phyloP scores from a whole-genome alignment of 192 early-diverging fungal species.

The Phlyctochytrium planicorne region DNA sequence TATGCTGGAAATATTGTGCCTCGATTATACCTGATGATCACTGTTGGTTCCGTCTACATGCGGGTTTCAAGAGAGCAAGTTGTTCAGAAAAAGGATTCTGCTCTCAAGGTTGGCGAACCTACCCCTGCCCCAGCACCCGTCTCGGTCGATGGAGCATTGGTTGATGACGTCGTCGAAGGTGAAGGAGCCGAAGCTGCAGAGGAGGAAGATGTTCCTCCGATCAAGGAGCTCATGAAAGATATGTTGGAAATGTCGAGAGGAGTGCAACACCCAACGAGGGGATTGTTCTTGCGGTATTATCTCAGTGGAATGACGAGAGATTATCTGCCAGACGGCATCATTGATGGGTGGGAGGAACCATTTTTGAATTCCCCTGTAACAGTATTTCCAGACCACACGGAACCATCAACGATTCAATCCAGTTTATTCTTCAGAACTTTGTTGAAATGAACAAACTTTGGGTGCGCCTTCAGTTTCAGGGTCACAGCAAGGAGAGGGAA shows the following conservation, averaged over 20 bases:
- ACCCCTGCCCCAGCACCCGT: constrained; percentile 1
- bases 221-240: constrained; percentile 96
- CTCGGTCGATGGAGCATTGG: constrained; percentile 10
- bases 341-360: constrained; percentile 37
- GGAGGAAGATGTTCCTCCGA: constrained; percentile 71
- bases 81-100: constrained; percentile 1
- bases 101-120: not conserved
- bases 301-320: constrained; percentile 94
- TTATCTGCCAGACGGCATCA: constrained; percentile 76
- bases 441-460: constrained; percentile 99
- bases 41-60: constrained; percentile 97
- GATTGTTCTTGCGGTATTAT: constrained; percentile 95
- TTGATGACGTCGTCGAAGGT: constrained; percentile 9
- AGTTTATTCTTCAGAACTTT: constrained; percentile 96
- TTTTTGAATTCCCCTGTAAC: constrained; percentile 6
- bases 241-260: constrained; percentile 99
- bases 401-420: constrained; percentile 86
- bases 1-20: constrained; percentile 99
- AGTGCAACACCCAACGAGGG: constrained; percentile 98
- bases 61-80: constrained; percentile 62
- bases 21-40: constrained; percentile 98
- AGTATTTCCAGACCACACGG: constrained; percentile 67
- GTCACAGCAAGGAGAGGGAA: constrained; percentile 89
- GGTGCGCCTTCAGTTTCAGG: constrained; percentile 98
- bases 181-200: not conserved